Conservation (phyloP, 1,284 basidiomycete species). For the Puccinia triticina region DNA sequence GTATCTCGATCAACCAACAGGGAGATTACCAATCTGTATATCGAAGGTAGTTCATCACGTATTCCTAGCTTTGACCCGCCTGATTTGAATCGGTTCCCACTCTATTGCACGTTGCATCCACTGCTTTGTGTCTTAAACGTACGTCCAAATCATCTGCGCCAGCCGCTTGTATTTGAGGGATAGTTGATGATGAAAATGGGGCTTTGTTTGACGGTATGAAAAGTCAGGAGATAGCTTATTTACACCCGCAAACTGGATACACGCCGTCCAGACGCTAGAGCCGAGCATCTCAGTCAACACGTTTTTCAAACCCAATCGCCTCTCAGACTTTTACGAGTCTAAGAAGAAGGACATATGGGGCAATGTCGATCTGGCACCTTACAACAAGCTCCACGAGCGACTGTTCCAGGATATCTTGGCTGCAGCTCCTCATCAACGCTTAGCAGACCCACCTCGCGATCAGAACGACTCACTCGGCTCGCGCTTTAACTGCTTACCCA, state of each 20-base stretch:
- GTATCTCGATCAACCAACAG: constrained; percentile 8
- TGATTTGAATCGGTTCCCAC: constrained; percentile 44
- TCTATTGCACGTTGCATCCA: constrained; percentile 46
- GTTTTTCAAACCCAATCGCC: constrained; percentile 38
- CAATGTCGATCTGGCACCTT: constrained; percentile 30
- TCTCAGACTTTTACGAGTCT: neutral
- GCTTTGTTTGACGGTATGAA: neutral
- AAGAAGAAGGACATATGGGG: constrained; percentile 47
- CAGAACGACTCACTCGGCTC: neutral
- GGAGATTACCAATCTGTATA: constrained; percentile 44
- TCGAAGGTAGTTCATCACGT: constrained; percentile 46
- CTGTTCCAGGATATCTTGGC: neutral
- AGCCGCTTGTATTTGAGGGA: neutral
- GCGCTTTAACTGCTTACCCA: constrained; percentile 21
- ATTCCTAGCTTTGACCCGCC: constrained; percentile 46
- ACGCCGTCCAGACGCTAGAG: constrained; percentile 45
- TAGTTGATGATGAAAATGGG: neutral
- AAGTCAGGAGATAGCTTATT: constrained; percentile 48
- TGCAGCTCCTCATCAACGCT: neutral
- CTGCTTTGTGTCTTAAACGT: constrained; percentile 38
- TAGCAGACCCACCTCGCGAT: neutral
- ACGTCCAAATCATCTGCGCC: neutral
- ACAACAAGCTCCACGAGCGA: neutral
- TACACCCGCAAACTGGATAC: constrained; percentile 47
- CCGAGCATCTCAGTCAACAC: constrained; percentile 48